Evolutionary conservation across 306 rosid species (phyloP), one percentile per base, ranked within the genome.

Genomic region (Vachellia pachyceras): DNA sequence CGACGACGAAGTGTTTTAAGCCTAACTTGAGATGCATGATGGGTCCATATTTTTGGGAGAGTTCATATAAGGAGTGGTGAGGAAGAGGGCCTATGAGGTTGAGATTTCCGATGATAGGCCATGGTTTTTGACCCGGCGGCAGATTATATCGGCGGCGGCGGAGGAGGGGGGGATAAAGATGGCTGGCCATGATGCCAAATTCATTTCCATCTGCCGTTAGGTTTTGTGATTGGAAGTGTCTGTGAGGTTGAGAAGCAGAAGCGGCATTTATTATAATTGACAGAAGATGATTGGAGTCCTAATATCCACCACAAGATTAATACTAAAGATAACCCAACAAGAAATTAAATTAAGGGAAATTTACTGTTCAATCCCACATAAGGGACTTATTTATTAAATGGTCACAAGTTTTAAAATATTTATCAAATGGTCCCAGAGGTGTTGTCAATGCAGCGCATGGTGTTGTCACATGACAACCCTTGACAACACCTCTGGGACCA

Each of bases 51-150:
- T 15, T 49, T 49, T 49, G 6, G 20, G 89, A 85, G 55, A 88
- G 87, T 0, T 23, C 80, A 29, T 88, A 86, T 47, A 90, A 22
- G 58, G 90, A 86, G 1, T 66, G 88, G 71, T 88, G 94, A 8
- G 91, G 91, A 17, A 90, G 83, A 9, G 80, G 0, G 49, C 91
- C 86, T 14, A 90, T 88, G n/a, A 90, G 89, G 80, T 70, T 81
- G 84, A 39, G 94, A 91, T 1, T 15, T 6, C 94, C 91, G 5
- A 49, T 49, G 20, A 49, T 49, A 14, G 91, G 94, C 0, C 55
- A 17, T 5, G 55, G 55, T 15, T 49, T 49, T 49, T 20, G 55
- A 15, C 55, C 55, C 20, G 55, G 55, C 2, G 94, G 90, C 4
- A 84, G 42, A 5, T 86, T 86, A 55, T 78, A 80, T 29, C 70